These are phyloP conservation scores for Macrolepiota fuliginosa DNA, from an alignment of 768 basidiomycete genomes.

Conservation along the genomic window DNA sequence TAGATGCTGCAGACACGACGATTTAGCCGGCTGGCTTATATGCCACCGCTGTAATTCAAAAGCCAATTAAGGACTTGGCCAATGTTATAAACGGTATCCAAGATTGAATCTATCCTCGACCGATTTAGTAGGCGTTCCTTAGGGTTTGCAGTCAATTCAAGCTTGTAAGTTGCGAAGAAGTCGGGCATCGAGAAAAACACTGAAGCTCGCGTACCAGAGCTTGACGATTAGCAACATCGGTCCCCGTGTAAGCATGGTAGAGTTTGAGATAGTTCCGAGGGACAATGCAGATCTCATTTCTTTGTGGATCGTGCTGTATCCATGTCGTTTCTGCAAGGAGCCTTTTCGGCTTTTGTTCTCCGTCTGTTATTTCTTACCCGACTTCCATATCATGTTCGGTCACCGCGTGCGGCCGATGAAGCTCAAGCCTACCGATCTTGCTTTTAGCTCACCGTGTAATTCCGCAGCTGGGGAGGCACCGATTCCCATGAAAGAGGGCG, in stretches of 20 bases:
- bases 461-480: neutral
- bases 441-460: neutral
- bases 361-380: neutral
- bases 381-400: neutral
- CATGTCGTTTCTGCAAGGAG: neutral
- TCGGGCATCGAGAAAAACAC: conserved; percentile 5
- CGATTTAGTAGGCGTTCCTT: conserved; percentile 9
- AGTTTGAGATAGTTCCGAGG: conserved; percentile 4
- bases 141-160: neutral
- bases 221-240: conserved; percentile 9
- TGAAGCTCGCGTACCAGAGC: conserved; percentile 1
- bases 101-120: conserved; percentile 6
- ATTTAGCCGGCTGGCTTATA: neutral
- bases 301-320: neutral
- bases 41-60: neutral
- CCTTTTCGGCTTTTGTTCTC: neutral
- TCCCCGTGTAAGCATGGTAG: neutral
- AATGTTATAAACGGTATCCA: neutral
- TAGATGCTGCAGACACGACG: neutral
- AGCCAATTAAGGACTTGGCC: neutral
- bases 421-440: neutral
- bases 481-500: neutral
- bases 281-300: neutral
- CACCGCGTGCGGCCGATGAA: neutral
- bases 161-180: conserved; percentile 11